Conservation (phyloP, 2,329 filamentous ascomycete genomes). For the Botrytis hyacinthi region DNA sequence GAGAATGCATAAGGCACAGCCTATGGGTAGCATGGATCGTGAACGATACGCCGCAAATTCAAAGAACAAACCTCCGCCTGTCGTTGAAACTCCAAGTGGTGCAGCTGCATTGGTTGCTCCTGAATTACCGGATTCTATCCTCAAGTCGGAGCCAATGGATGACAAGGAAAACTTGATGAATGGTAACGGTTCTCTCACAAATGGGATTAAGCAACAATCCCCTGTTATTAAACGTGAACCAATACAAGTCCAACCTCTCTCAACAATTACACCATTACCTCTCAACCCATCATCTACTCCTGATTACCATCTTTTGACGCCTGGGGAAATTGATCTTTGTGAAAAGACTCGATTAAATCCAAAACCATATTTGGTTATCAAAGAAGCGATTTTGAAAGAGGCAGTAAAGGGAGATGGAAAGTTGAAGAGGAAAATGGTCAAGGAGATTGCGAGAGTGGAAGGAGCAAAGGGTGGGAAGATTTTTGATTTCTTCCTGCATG, state of each 20-base stretch:
- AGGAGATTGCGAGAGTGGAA: slow-evolving; percentile 81
- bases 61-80: slow-evolving; percentile 59
- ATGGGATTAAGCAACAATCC: slow-evolving; percentile 47
- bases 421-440: slow-evolving; percentile 91
- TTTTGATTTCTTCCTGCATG: slow-evolving; percentile 92
- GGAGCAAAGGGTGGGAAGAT: slow-evolving; percentile 79
- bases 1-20: slow-evolving; percentile 66
- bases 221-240: slow-evolving; percentile 43
- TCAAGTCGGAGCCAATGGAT: slow-evolving; percentile 43
- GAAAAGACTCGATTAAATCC: slow-evolving; percentile 80
- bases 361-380: slow-evolving; percentile 93
- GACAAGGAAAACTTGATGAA: slow-evolving; percentile 42
- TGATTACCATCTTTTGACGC: slow-evolving; percentile 81
- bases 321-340: slow-evolving; percentile 84
- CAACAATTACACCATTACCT: slow-evolving; percentile 43
- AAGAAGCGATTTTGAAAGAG: slow-evolving; percentile 87
- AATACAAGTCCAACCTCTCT: slow-evolving; percentile 52
- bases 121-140: slow-evolving; percentile 56
- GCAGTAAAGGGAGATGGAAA: slow-evolving; percentile 83
- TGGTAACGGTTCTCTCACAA: slow-evolving; percentile 43
- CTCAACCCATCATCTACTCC: slow-evolving; percentile 59
- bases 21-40: slow-evolving; percentile 82
- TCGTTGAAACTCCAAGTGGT: slow-evolving; percentile 69
- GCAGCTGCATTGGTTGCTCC: slow-evolving; percentile 75
- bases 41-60: slow-evolving; percentile 69